Base-by-base conservation (phyloP, 192 early-diverging fungal genomes). In the Funneliformis geosporum region DNA sequence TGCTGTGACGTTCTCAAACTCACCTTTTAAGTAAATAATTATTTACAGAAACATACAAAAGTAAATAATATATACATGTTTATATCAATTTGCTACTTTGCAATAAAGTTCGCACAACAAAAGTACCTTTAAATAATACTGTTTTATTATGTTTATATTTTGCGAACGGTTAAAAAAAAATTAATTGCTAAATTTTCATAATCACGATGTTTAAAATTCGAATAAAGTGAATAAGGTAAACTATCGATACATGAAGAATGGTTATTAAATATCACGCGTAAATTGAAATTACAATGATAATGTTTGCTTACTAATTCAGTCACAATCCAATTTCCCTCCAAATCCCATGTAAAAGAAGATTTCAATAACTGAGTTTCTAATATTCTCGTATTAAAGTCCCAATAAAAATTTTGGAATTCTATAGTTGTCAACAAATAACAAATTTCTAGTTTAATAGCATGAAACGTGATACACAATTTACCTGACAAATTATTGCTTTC, bases 391-490 rank as follows among this genome's bases (percentile, higher is more conserved):
- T 38, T 40, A 18, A 28, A 76, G 39, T 23, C 39, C 28, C 9
- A 39, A 43, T 27, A 76, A 25, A 42, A 76, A 43, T 76, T 76
- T 76, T 11, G 75, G 64, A 76, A 64, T 64, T 64, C 60, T 44
- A 28, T 60, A 12, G 43, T 65, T 64, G 4, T 76, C 75, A 64
- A 65, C 7, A 42, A 25, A 12, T 23, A 60, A 75, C 1, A 14
- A 21, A 10, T 55, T 16, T 16, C 25, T 9, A 33, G 8, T 25
- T 18, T 16, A 55, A 46, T 27, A 25, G 16, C 23, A 55, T 61
- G 2, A 5, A 21, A 39, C 7, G 5, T 23, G 2, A 16, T 25
- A n/a, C 10, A 25, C 18, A 14, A 14, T 64, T 60, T 76, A 64
- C 75, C 75, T 27, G 55, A 60, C 18, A 16, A 39, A 40, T 65